These are phyloP conservation scores for Arthrobotrys entomopaga DNA, from an alignment of 2,329 filamentous ascomycete species.

Conservation along the genomic window DNA sequence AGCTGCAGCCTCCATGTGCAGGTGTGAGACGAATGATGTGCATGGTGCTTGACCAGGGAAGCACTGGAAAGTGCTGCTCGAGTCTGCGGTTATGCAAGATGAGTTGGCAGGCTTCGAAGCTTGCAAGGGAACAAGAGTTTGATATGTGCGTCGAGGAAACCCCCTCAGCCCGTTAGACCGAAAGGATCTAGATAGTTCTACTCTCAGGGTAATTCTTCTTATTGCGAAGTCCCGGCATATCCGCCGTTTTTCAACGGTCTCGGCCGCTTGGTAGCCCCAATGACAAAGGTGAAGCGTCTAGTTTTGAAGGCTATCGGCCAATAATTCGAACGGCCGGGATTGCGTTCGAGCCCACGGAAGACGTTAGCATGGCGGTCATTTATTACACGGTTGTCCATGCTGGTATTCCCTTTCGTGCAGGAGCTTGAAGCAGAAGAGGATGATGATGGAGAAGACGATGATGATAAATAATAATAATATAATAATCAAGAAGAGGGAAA, in stretches of 20 bases:
- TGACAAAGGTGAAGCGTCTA: neutral
- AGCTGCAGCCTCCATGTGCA: constrained; percentile 36
- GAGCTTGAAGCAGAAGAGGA: no score
- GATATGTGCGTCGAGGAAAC: no score
- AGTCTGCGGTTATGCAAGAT: constrained; percentile 55
- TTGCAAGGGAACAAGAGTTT: no score
- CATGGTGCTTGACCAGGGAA: constrained; percentile 54
- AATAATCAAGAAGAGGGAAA: neutral
- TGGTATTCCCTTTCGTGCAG: no score
- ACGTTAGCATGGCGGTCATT: no score
- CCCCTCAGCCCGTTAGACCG: neutral
- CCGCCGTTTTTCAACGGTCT: constrained; percentile 36
- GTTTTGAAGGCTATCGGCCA: neutral
- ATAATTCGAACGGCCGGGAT: neutral
- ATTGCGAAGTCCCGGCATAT: constrained; percentile 21
- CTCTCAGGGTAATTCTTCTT: neutral
- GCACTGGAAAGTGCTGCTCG: constrained; percentile 26
- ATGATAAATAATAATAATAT: neutral
- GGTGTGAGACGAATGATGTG: constrained; percentile 54
- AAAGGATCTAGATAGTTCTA: constrained; percentile 12
- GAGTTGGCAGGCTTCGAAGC: constrained; percentile 41
- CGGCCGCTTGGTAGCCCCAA: constrained; percentile 6
- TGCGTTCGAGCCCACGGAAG: no score
- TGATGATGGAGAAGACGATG: neutral
- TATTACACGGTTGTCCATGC: no score